Conservation (phyloP, 164 flowering plant genomes). For the Macadamia tetraphylla region DNA sequence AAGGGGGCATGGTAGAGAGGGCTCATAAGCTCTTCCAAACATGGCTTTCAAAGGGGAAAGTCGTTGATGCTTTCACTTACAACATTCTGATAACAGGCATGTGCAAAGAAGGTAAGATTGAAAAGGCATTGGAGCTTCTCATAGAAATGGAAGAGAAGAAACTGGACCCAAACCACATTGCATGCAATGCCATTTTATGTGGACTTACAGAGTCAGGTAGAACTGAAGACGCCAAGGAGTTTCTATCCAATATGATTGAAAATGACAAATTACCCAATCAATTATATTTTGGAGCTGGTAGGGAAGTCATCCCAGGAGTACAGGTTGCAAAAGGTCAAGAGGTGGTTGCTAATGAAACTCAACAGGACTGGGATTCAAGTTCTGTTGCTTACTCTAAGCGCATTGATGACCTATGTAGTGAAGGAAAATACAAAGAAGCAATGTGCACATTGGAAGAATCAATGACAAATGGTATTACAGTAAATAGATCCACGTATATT, state of each 20-base stretch:
- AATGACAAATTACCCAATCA: conserved; percentile 24
- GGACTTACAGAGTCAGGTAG: conserved; percentile 56
- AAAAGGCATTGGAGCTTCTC: conserved; percentile 50
- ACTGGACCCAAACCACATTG: conserved; percentile 49
- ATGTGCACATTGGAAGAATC: conserved; percentile 41
- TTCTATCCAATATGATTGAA: conserved; percentile 39
- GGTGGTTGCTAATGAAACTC: conserved; percentile 12
- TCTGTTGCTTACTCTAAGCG: conserved; percentile 39
- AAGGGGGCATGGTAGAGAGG: conserved; percentile 67
- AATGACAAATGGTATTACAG: conserved; percentile 39
- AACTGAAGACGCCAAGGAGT: conserved; percentile 46
- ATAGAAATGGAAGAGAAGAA: conserved; percentile 61
- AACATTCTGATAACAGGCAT: conserved; percentile 60
- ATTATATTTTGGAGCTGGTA: conserved; percentile 5
- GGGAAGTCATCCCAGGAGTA: conserved; percentile 6
- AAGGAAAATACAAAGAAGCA: conserved; percentile 66
- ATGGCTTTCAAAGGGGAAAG: conserved; percentile 64
- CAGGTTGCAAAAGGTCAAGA: conserved; percentile 17
- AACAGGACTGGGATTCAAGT: conserved; percentile 27
- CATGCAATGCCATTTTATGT: conserved; percentile 39
- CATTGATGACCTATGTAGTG: conserved; percentile 53
- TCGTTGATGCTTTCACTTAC: conserved; percentile 57
- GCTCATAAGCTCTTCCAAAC: conserved; percentile 65
- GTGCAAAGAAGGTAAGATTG: conserved; percentile 57
- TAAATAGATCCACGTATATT: conserved; percentile 47